phyloP scores from a whole-genome alignment of 75 land plant genomes.

The Isoetes taiwanensis region DNA sequence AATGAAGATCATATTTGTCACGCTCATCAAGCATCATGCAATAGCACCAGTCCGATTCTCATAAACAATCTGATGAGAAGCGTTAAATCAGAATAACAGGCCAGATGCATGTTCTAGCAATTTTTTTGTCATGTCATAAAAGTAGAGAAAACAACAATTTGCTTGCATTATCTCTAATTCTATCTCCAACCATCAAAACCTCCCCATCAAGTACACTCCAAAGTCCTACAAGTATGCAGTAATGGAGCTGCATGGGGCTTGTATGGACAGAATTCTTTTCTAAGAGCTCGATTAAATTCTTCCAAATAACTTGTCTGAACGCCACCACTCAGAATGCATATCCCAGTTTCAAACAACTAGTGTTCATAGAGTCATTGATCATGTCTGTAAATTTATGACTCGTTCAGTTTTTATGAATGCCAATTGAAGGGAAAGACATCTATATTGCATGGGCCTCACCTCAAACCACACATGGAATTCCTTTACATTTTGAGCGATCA shows the following conservation, averaged over 20 bases:
- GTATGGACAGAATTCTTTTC: conserved; percentile 80
- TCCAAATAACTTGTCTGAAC: too few relatives aligned
- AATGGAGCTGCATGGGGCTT: conserved; percentile 89
- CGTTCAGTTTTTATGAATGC: not conserved
- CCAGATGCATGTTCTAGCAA: not conserved
- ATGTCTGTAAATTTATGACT: not conserved
- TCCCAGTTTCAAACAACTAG: too few relatives aligned
- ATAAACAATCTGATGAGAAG: conserved; percentile 42
- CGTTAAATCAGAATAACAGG: not conserved
- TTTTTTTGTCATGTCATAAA: not conserved
- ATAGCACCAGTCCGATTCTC: conserved; percentile 74
- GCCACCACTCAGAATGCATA: too few relatives aligned
- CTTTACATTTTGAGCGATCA: conserved; percentile 86
- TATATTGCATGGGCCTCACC: conserved; percentile 20
- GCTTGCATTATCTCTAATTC: conserved; percentile 66
- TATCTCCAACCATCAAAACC: conserved; percentile 95
- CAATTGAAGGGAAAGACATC: conserved; percentile 6
- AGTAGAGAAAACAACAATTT: not conserved
- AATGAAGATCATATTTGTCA: conserved; percentile 29
- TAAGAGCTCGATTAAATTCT: conserved; percentile 60
- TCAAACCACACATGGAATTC: conserved; percentile 70
- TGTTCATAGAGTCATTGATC: not conserved
- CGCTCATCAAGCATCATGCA: conserved; percentile 76
- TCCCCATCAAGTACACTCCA: conserved; percentile 66
- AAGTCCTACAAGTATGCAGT: conserved; percentile 60